Conservation (phyloP, 768 basidiomycete genomes). For the Mycena polygramma region DNA sequence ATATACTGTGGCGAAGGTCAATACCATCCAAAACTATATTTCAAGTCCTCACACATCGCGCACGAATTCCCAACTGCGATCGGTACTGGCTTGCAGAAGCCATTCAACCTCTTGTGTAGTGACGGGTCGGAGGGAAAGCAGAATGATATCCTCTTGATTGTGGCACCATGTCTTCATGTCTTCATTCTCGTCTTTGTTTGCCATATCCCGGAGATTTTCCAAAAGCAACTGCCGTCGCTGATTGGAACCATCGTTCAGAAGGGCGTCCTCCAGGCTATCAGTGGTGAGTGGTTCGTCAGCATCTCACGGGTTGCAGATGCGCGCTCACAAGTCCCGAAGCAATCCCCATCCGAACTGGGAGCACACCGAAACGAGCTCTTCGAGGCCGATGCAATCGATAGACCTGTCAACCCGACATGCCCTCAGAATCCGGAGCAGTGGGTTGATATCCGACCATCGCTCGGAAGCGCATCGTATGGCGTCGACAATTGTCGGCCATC, state of each 20-base stretch:
- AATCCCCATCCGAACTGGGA: no score
- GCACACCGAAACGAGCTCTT: no score
- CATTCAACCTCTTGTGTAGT: background rate
- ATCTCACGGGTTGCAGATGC: no score
- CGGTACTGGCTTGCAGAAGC: background rate
- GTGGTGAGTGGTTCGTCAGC: no score
- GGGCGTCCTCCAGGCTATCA: background rate
- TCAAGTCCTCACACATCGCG: background rate
- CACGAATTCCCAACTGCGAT: background rate
- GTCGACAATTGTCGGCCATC: background rate
- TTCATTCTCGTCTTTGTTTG: background rate
- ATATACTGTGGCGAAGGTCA: no score
- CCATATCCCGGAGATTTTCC: background rate
- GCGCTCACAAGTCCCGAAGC: no score
- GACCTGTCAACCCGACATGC: conserved; percentile 8
- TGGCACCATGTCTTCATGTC: background rate
- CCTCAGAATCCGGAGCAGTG: conserved; percentile 18
- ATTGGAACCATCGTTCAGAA: background rate
- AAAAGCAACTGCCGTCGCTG: background rate
- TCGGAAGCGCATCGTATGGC: conserved; percentile 6
- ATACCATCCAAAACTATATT: no score
- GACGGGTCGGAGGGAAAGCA: background rate
- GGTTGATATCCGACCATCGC: conserved; percentile 18
- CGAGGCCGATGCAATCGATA: background rate
- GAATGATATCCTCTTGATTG: background rate